phyloP scores from a whole-genome alignment of 352 stramenopile genomes.

The Phytophthora multivora region DNA sequence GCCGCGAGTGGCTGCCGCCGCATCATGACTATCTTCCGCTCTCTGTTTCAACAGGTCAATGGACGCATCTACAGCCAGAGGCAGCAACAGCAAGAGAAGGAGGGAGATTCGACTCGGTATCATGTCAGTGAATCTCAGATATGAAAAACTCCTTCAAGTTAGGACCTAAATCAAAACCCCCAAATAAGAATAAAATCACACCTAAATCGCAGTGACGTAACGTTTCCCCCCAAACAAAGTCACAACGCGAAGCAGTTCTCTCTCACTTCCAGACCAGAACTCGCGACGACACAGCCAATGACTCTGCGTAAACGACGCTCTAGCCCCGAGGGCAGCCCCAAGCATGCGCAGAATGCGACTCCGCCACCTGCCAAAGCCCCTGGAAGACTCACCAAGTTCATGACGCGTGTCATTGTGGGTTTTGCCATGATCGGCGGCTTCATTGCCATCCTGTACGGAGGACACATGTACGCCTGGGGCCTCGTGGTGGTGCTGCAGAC shows the following conservation, averaged over 20 bases:
- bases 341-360: conserved; percentile 8
- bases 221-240: neutral
- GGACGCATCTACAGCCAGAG: conserved; percentile 15
- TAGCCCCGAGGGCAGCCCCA: conserved; percentile 29
- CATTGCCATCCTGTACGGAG: conserved; percentile 74
- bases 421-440: conserved; percentile 81
- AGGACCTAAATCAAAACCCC: neutral
- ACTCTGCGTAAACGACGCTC: conserved; percentile 54
- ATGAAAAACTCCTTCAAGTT: conserved; percentile 1
- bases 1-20: conserved; percentile 48
- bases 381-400: conserved; percentile 61
- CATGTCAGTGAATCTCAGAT: conserved; percentile 27
- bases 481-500: conserved; percentile 89
- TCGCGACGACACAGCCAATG: conserved; percentile 15
- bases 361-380: conserved; percentile 16
- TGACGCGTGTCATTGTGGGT: conserved; percentile 75
- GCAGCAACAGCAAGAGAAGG: conserved; percentile 24
- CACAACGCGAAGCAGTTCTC: neutral
- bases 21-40: conserved; percentile 42
- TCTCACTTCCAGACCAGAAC: conserved; percentile 8
- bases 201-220: neutral
- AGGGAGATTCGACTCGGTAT: conserved; percentile 2
- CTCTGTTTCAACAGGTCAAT: conserved; percentile 20
- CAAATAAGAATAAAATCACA: neutral
- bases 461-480: conserved; percentile 82